Base-by-base conservation (phyloP, 2,329 filamentous ascomycete genomes). In the Trematosphaeria pertusa region DNA sequence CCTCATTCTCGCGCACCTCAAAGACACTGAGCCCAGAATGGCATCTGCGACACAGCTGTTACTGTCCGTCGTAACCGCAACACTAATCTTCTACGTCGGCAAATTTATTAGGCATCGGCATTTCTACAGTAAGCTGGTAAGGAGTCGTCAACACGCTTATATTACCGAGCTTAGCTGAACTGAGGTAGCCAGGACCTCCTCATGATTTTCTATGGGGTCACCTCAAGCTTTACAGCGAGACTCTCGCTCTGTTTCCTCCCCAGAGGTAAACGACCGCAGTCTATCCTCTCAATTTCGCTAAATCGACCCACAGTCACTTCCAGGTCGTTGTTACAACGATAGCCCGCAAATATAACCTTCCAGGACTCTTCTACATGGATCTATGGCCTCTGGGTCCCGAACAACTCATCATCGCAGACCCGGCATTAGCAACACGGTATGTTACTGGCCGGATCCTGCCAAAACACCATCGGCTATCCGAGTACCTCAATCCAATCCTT, bases 291-390 rank as follows among this genome's bases (percentile, higher is more conserved):
- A n/a, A n/a, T n/a, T n/a, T n/a, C n/a, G n/a, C n/a, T n/a, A n/a
- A n/a, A n/a, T n/a, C n/a, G n/a, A n/a, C n/a, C n/a, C 59, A 67
- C 28, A 48, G 53, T 4, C 73, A 76, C 31, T 66, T 70, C 5
- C 74, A 77, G 34, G 57, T 56, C 15, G 58, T 62, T 26, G 48
- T 68, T 14, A 63, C 67, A 1, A 63, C 67, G 9, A 58, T 78
- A 24, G 61, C 63, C 24, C 62, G 69, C 24, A 60, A 69, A 33
- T 70, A 70, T 46, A 55, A 70, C 14, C 46, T 71, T 11, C 64
- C 64, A 1, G 56, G 63, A 6, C 50, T 72, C 20, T 78, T 73
- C 56, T 78, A 78, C 48, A 39, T 78, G 4, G 76, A 79, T 48
- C 45, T 74, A 3, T 79, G 75, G 75, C 77, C 77, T 0, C 33